Percentiles rank a stretch among this genome's conserved stretches.
phyloP scores from a whole-genome alignment of 1,284 basidiomycete species.

The Cutaneotrichosporon sp. region DNA sequence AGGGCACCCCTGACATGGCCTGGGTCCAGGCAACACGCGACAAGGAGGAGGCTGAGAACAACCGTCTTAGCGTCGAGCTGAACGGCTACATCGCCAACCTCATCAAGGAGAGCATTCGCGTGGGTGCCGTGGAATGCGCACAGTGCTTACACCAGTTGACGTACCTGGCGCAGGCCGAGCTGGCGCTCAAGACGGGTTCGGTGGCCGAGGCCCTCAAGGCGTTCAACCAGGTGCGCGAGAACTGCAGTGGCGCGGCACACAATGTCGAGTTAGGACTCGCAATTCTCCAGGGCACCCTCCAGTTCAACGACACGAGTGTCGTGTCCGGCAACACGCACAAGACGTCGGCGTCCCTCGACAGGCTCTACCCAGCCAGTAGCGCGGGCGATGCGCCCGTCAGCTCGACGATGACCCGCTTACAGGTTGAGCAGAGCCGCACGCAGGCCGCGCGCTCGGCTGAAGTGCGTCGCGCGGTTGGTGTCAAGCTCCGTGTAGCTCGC shows the following conservation, averaged over 20 bases:
- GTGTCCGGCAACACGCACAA: conserved; percentile 44
- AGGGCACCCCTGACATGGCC: conserved; percentile 32
- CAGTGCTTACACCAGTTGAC: conserved; percentile 37
- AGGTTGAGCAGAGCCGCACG: conserved; percentile 37
- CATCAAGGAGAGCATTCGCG: conserved; percentile 51
- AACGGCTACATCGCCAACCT: conserved; percentile 49
- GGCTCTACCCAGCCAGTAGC: conserved; percentile 33
- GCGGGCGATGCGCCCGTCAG: conserved; percentile 10
- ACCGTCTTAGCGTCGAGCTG: conserved; percentile 43
- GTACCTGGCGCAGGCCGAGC: conserved; percentile 42
- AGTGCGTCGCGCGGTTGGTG: conserved; percentile 28
- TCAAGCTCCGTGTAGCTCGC: conserved; percentile 38
- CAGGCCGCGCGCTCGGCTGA: conserved; percentile 26
- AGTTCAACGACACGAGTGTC: conserved; percentile 36
- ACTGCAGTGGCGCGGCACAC: conserved; percentile 40
- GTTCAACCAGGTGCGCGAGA: conserved; percentile 38
- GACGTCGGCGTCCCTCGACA: conserved; percentile 42
- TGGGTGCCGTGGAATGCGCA: conserved; percentile 21
- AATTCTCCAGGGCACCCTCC: conserved; percentile 40
- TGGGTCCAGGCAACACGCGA: conserved; percentile 37
- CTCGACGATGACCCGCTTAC: conserved; percentile 37
- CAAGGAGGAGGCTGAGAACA: conserved; percentile 32
- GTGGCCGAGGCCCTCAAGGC: conserved; percentile 32
- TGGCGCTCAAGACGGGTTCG: conserved; percentile 39
- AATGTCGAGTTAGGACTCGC: conserved; percentile 43